These are phyloP conservation scores for Teratosphaeria epicoccoides DNA, from an alignment of 2,329 filamentous ascomycete species.

Conservation along the genomic window DNA sequence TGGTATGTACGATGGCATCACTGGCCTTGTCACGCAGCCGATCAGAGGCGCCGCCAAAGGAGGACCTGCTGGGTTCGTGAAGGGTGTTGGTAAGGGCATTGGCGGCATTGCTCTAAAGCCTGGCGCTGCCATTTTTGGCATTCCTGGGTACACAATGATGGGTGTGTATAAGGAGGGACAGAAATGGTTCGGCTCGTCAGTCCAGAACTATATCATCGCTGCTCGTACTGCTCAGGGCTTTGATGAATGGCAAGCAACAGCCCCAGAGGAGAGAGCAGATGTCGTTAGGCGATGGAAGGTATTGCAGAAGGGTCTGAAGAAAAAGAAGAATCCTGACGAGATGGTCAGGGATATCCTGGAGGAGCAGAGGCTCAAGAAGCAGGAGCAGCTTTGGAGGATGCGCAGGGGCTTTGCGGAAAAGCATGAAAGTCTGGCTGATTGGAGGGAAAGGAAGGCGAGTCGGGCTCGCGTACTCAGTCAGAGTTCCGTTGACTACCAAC, in stretches of 20 bases:
- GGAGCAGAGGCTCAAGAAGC: slow-evolving; percentile 24
- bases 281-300: slow-evolving; percentile 57
- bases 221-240: slow-evolving; percentile 67
- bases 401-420: slow-evolving; percentile 3
- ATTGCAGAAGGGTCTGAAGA: slow-evolving; percentile 48
- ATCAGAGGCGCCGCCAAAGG: slow-evolving; percentile 53
- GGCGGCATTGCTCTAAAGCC: slow-evolving; percentile 67
- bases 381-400: slow-evolving; percentile 10
- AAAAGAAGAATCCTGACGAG: slow-evolving; percentile 48
- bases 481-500: not conserved
- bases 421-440: not conserved
- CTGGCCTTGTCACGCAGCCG: slow-evolving; percentile 66
- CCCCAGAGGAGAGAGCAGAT: slow-evolving; percentile 49
- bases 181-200: slow-evolving; percentile 56
- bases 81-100: slow-evolving; percentile 69
- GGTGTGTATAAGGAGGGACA: slow-evolving; percentile 65
- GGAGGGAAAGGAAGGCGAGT: not conserved
- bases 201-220: slow-evolving; percentile 69
- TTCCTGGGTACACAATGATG: slow-evolving; percentile 65
- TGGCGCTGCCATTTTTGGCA: slow-evolving; percentile 47
- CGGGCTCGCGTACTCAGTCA: slow-evolving; percentile 2
- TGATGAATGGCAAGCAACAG: slow-evolving; percentile 49
- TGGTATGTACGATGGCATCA: slow-evolving; percentile 65
- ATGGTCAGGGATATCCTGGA: slow-evolving; percentile 34
- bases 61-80: slow-evolving; percentile 55